Evolutionary conservation across 176 grass and related monocot species (phyloP).

Genomic region (Oryza australiensis): DNA sequence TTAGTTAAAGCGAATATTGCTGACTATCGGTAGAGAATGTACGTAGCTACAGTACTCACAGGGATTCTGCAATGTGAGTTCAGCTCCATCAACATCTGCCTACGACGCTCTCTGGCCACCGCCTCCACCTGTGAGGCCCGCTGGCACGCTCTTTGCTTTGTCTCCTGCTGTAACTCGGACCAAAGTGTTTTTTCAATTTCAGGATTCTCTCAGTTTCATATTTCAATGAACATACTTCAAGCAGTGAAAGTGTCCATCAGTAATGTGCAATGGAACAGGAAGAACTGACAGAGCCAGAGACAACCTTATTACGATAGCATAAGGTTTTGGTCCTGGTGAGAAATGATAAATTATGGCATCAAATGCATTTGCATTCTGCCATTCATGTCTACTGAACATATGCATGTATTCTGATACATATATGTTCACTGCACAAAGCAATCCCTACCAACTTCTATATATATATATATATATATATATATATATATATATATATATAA

Average conservation of each 20-base stretch:
- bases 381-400: background rate
- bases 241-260: background rate
- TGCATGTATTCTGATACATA: background rate
- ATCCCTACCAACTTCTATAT: background rate
- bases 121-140: slow-evolving; percentile 56
- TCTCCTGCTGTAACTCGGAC: slow-evolving; percentile 35
- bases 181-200: background rate
- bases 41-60: slow-evolving; percentile 35
- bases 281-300: background rate
- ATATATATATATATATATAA: too few relatives aligned
- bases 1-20: background rate
- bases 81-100: slow-evolving; percentile 69
- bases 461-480: too few relatives aligned
- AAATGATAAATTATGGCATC: slow-evolving; percentile 2
- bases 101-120: slow-evolving; percentile 44
- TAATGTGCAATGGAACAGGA: background rate
- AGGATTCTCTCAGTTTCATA: background rate
- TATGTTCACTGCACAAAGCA: background rate
- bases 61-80: slow-evolving; percentile 66
- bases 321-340: background rate
- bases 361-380: background rate
- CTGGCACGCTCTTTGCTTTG: slow-evolving; percentile 44
- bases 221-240: background rate
- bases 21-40: background rate
- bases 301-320: background rate